Conservation (phyloP, 148 eudicot genomes). For the Vaccinium vitisidaea region DNA sequence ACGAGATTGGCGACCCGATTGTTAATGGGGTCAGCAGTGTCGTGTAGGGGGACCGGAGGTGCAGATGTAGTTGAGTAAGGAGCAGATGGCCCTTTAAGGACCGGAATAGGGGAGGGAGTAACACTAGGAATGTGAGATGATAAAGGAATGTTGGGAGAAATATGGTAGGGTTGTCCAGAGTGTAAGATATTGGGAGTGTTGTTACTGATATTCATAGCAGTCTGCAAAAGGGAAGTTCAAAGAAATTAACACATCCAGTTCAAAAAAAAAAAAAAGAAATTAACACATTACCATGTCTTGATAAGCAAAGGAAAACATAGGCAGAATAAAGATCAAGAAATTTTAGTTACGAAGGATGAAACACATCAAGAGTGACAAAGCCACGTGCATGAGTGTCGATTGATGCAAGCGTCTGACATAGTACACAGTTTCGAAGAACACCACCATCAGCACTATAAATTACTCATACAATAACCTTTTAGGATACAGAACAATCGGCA, state of each 20-base stretch:
- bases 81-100: slow-evolving; percentile 37
- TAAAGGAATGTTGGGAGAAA: slow-evolving; percentile 29
- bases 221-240: slow-evolving; percentile 37
- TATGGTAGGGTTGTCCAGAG: slow-evolving; percentile 43
- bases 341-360: not conserved
- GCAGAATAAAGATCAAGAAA: not conserved
- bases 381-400: not conserved
- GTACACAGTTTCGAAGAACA: not conserved
- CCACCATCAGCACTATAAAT: not conserved
- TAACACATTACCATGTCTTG: not conserved
- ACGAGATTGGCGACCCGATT: slow-evolving; percentile 49
- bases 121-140: slow-evolving; percentile 35
- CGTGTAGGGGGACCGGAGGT: slow-evolving; percentile 35
- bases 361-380: not conserved
- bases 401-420: not conserved
- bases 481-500: not conserved
- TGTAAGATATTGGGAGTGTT: slow-evolving; percentile 29
- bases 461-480: not conserved
- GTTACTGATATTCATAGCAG: slow-evolving; percentile 53
- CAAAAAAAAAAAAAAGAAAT: too few relatives aligned
- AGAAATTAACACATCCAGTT: not conserved
- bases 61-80: slow-evolving; percentile 37
- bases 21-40: slow-evolving; percentile 38
- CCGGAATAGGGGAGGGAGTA: slow-evolving; percentile 38
- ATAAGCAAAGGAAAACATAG: slow-evolving; percentile 2